Base-by-base conservation (phyloP, 352 stramenopile species). In the Phytophthora crassamura region DNA sequence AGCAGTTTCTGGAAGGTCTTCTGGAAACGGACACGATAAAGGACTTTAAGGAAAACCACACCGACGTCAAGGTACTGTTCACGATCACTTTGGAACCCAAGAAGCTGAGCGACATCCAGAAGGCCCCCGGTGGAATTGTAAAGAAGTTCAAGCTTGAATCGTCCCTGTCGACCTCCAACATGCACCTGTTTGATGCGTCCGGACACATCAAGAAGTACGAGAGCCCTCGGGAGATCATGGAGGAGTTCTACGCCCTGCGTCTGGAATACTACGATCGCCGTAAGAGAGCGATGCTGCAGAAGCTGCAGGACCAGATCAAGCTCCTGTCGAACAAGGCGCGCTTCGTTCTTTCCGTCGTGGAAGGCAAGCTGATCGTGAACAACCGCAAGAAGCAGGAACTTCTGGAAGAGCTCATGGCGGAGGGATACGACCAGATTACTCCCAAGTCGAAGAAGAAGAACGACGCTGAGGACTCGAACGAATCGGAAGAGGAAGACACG, bases 61-160 rank as follows among this genome's bases (percentile, higher is more conserved):
- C 84, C 6, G 88, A 98, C 43, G 95, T 98, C 9, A 92, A 85
- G 18, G 91, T 97, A 32, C 70, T 98, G 38, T 98, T 99, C 45
- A 96, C 88, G 22, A 86, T 98, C 40, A 84, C 75, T 5, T 64
- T 98, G 46, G 88, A 88, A 5, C 74, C 77, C 1, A 89, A 95
- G 46, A 82, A 55, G 14, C 57, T 96, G n/a, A 76, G 68, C 16
- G 78, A 90, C 18, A 90, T 91, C 67, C 68, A 84, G 55, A 86
- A 84, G 56, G 80, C 75, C 32, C 75, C 75, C 43, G 75, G 76
- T 49, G 77, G 90, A 70, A 88, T 99, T 33, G 73, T 98, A 48
- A 98, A 98, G 76, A 93, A 93, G 59, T 98, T 99, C 64, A 98
- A 98, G 69, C 90, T 99, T 4, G 93, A 97, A 53, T 91, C 86